Base-by-base conservation (phyloP, 2,329 filamentous ascomycete genomes). In the Grosmannia clavigera region DNA sequence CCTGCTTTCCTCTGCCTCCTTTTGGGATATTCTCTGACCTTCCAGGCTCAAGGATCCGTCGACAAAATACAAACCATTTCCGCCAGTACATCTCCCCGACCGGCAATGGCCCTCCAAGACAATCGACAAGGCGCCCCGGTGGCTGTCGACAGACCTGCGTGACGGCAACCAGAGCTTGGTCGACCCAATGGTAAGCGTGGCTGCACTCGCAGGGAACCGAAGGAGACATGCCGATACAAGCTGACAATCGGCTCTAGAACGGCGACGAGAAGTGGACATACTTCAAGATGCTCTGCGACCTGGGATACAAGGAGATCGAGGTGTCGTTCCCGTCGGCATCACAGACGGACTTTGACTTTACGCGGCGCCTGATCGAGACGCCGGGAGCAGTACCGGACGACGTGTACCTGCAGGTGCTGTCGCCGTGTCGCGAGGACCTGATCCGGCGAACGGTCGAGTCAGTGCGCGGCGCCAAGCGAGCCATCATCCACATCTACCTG, bases 231-330 rank as follows among this genome's bases (percentile, higher is more conserved):
- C n/a, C 14, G 9, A 27, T 6, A 16, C 9, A 3, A 2, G 6
- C 14, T 14, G 50, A 58, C 19, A 9, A 58, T 53, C 27, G 10
- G 33, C 33, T 31, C 33, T 68, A 94, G 90, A 94, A 90, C 70
- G 90, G 90, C 66, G 90, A 96, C 56, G 91, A 96, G 78, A 97
- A 97, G 76, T 94, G 88, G 84, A 79, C 81, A 63, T 97, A 92
- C 80, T 97, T 97, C 79, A 86, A 92, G 75, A 95, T 95, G 90
- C 83, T 97, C 59, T 84, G 87, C 68, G 85, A 92, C 63, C 81
- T 96, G 57, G 92, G 94, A 67, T 97, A 95, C 81, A 97, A 96
- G 76, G 92, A 97, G 75, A 96, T 97, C 65, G 92, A 97, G 72
- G 87, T 96, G 25, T 94, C 92, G 5, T 97, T 96, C 75, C 92